Base-by-base conservation (phyloP, 148 eudicot genomes). In the Bassia scoparia region DNA sequence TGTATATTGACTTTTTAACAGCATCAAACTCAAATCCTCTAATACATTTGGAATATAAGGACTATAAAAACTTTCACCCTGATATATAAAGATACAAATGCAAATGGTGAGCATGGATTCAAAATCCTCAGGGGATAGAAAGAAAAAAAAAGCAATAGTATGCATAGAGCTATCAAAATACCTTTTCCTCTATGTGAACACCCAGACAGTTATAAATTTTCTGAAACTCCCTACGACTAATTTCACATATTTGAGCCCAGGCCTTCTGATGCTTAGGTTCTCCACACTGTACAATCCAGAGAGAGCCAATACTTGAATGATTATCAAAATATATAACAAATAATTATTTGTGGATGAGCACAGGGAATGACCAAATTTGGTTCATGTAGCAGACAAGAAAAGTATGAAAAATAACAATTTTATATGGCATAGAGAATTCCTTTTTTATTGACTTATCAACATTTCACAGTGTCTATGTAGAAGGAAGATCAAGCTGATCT, bases 41-140 rank as follows among this genome's bases (percentile, higher is more conserved):
- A 93, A 67, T 23, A 85, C 89, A 17, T 74, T 71, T 31, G 89
- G 82, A 76, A 93, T 93, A 80, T 76, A 89, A 6, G 97, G 97
- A 76, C 89, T 89, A 77, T 93, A 93, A 68, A 90, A 93, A 83
- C 98, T 93, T 60, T 93, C 98, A 23, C 98, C 98, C 98, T 93
- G 76, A 53, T 2, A 35, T 20, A 66, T 30, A 21, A 71, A 63
- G 29, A 11, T 30, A 41, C 20, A 5, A 7, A 23, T 27, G n/a
- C 34, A 50, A 31, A 69, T 34, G 34, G 7, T 63, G 24, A 75
- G 23, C 58, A 23, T 43, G 8, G 37, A 31, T 27, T 20, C 29
- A 17, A 37, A 31, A 44, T 24, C n/a, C n/a, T n/a, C n/a, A n/a
- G n/a, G n/a, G n/a, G 17, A 49, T 6, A 35, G 9, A 53, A 30